Evolutionary conservation across 2,329 filamentous ascomycete genomes (phyloP).

Genomic region (Calonectria montana): DNA sequence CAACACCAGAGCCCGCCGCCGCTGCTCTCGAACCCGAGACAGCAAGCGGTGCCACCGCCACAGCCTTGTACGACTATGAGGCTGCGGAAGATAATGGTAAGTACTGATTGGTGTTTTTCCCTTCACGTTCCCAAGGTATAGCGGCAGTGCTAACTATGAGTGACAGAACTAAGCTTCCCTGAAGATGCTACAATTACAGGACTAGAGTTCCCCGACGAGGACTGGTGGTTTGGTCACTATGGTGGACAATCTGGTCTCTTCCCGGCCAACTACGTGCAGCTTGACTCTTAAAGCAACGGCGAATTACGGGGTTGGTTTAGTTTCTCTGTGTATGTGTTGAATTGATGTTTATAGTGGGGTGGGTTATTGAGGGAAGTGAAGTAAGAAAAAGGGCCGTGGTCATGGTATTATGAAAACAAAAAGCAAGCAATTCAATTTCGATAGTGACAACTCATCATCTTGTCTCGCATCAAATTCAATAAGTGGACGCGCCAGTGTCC

Average conservation of each 20-base stretch:
- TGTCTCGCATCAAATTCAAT: neutral
- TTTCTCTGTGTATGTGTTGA: slow-evolving; percentile 2
- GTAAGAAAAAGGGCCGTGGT: slow-evolving; percentile 28
- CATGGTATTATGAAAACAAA: slow-evolving; percentile 29
- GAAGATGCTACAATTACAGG: slow-evolving; percentile 86
- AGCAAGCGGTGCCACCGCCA: slow-evolving; percentile 73
- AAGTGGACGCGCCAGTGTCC: neutral
- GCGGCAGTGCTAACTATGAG: slow-evolving; percentile 49
- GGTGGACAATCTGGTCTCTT: slow-evolving; percentile 86
- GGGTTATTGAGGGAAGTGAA: neutral
- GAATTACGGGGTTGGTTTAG: neutral
- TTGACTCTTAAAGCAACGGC: slow-evolving; percentile 52
- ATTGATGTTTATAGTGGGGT: neutral
- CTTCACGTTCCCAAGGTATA: neutral
- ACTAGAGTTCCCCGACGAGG: slow-evolving; percentile 95
- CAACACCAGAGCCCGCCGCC: slow-evolving; percentile 48
- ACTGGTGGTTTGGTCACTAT: slow-evolving; percentile 97
- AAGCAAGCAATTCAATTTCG: slow-evolving; percentile 39
- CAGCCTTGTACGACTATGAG: slow-evolving; percentile 94
- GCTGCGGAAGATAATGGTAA: slow-evolving; percentile 92
- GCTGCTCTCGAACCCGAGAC: slow-evolving; percentile 53
- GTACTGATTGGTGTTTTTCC: slow-evolving; percentile 32
- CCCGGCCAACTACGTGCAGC: slow-evolving; percentile 77
- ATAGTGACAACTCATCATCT: slow-evolving; percentile 9
- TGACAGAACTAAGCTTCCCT: slow-evolving; percentile 79